Base-by-base conservation (phyloP, 208 protist genomes). In the Acanthamoeba lenticulata region DNA sequence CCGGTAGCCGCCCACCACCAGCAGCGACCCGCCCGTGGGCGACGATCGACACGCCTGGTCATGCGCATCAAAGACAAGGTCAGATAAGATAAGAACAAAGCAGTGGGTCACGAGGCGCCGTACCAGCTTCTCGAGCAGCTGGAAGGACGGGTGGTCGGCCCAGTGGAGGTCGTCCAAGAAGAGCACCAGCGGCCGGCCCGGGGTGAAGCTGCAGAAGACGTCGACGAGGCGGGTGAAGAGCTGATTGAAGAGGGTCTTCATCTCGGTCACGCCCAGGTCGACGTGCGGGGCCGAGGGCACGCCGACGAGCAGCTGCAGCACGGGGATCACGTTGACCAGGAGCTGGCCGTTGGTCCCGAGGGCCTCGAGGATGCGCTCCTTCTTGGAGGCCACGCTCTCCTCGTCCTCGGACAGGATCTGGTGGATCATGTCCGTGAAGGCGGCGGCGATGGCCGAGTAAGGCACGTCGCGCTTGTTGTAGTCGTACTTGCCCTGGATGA, bases 401-500 rank as follows among this genome's bases (percentile, higher is more conserved):
- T 92, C 86, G 17, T 92, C 86, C 17, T 92, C 86, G 42, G 55
- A 36, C 21, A 92, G 40, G 32, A 92, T 67, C 86, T 90, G 62
- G 57, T 65, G 55, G 38, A 92, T 52, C 27, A 92, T 92, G 38
- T 92, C 57, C 7, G 52, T 74, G 55, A 92, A 92, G 15, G 86
- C 86, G 11, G 52, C 34, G 24, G 36, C 86, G 42, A 92, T 92
- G 38, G 86, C 86, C 24, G 86, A 92, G n/a, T 92, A 92, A 55
- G 86, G 86, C 27, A 92, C 86, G 44, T 92, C 86, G 42, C 86
- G 86, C 62, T 92, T 92, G 86, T 74, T 74, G 38, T 45, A 74
- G 86, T 92, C 86, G 86, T 92, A 92, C 86, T 92, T 92, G 57
- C 86, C 86, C 21, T 29, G n/a, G 5, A 92, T 55, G 86, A 92